Base-by-base conservation (phyloP, 306 rosid species). In the Parietaria judaica region DNA sequence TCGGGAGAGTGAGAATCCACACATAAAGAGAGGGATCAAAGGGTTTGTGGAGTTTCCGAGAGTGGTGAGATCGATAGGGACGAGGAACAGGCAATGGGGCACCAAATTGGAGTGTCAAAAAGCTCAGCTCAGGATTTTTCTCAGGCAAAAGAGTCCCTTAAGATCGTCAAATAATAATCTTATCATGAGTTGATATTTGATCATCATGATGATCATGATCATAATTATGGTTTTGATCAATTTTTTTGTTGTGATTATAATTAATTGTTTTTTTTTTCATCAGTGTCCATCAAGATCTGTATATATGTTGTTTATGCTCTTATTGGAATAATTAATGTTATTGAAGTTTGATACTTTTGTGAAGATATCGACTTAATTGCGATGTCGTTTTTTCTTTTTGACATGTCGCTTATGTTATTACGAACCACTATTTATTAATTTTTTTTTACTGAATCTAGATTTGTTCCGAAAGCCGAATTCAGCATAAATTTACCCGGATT, bases 21-120 rank as follows among this genome's bases (percentile, higher is more conserved):
- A 82, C 35, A 78, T 82, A 63, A 67, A 63, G 69, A 65, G 87
- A 70, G 87, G 87, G 51, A 82, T 82, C 62, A 82, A 82, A 67
- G 87, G 87, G 71, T 82, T 78, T 64, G 87, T 82, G 15, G 87
- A 82, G 44, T 82, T 82, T 54, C 87, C 84, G 17, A 53, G 75
- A 70, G 87, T 78, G 50, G 73, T 82, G 35, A 36, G 79, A 73
- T 72, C 76, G 34, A 68, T 77, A 45, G 84, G 78, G 36, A 66
- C 81, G 31, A 82, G 69, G 65, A 73, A 67, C 43, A 76, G 77
- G 75, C 77, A 75, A 64, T 78, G 84, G 74, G 84, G 81, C 8
- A 71, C 81, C 15, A 78, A 82, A 67, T 61, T 82, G 56, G 87
- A 78, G 66, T 82, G 87, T 39, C 87, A 82, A 61, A 79, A 75